These are phyloP conservation scores for Arthrobotrys pseudoclavata DNA, from an alignment of 2,329 filamentous ascomycete species.

Conservation along the genomic window DNA sequence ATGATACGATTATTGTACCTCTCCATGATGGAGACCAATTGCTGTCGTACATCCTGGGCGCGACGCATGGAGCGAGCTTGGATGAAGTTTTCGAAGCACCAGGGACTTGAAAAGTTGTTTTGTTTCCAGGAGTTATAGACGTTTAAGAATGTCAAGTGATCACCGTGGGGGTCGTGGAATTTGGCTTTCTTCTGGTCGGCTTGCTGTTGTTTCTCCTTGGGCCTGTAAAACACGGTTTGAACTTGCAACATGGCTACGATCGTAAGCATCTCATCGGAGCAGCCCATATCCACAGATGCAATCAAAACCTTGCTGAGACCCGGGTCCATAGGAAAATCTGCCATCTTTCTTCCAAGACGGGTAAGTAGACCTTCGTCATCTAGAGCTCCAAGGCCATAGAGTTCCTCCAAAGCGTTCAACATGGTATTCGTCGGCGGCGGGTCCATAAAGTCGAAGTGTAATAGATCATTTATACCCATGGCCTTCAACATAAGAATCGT, in stretches of 20 bases:
- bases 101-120: slow-evolving; percentile 82
- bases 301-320: slow-evolving; percentile 91
- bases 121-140: slow-evolving; percentile 98
- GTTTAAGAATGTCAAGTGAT: slow-evolving; percentile 94
- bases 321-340: slow-evolving; percentile 98
- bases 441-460: slow-evolving; percentile 99
- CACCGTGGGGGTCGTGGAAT: slow-evolving; percentile 94
- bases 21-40: slow-evolving; percentile 93
- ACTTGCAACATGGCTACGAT: slow-evolving; percentile 96
- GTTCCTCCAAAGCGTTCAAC: slow-evolving; percentile 93
- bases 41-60: slow-evolving; percentile 90
- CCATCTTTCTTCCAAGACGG: slow-evolving; percentile 93
- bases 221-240: slow-evolving; percentile 89
- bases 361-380: slow-evolving; percentile 97
- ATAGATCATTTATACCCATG: slow-evolving; percentile 97
- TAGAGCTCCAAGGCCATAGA: slow-evolving; percentile 90
- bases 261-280: slow-evolving; percentile 91
- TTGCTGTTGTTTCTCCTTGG: slow-evolving; percentile 95
- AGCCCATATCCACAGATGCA: slow-evolving; percentile 85
- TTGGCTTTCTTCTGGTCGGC: slow-evolving; percentile 98
- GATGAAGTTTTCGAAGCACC: slow-evolving; percentile 99
- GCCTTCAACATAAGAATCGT: slow-evolving; percentile 98
- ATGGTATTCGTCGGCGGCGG: slow-evolving; percentile 97
- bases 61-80: slow-evolving; percentile 89
- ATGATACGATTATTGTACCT: slow-evolving; percentile 85